These are phyloP conservation scores for Santalum album DNA, from an alignment of 164 flowering plant genomes.

Conservation along the genomic window DNA sequence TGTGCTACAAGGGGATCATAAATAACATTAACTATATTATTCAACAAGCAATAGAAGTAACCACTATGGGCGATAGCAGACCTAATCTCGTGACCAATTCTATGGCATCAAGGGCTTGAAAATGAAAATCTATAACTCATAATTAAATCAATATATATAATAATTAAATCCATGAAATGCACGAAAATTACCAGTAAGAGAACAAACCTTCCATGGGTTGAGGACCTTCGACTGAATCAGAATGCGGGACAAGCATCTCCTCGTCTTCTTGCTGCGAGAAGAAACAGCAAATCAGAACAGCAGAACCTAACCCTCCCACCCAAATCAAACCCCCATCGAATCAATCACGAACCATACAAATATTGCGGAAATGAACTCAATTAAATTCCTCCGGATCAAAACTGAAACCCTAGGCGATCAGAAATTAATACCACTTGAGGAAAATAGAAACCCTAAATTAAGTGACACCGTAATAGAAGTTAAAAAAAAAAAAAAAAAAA, in stretches of 20 bases:
- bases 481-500: neutral
- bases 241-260: conserved; percentile 86
- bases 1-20: conserved; percentile 27
- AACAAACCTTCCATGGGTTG: conserved; percentile 64
- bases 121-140: neutral
- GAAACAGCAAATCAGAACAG: conserved; percentile 21
- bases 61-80: too few species aligned
- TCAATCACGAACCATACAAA: conserved; percentile 1
- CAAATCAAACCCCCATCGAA: conserved; percentile 31
- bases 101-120: too few species aligned
- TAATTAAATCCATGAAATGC: neutral
- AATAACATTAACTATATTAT: neutral
- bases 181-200: neutral
- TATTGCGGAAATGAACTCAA: neutral
- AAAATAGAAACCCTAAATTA: neutral
- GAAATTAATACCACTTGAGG: neutral
- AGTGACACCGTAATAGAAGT: neutral
- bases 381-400: neutral
- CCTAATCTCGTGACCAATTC: too few species aligned
- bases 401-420: neutral
- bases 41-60: too few species aligned
- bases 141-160: conserved; percentile 6
- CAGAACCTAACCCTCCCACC: conserved; percentile 6
- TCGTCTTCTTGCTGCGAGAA: conserved; percentile 75
- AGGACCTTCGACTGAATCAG: conserved; percentile 71